Base-by-base conservation (phyloP, 2,329 filamentous ascomycete genomes). In the Kalaharituber pfeilii region DNA sequence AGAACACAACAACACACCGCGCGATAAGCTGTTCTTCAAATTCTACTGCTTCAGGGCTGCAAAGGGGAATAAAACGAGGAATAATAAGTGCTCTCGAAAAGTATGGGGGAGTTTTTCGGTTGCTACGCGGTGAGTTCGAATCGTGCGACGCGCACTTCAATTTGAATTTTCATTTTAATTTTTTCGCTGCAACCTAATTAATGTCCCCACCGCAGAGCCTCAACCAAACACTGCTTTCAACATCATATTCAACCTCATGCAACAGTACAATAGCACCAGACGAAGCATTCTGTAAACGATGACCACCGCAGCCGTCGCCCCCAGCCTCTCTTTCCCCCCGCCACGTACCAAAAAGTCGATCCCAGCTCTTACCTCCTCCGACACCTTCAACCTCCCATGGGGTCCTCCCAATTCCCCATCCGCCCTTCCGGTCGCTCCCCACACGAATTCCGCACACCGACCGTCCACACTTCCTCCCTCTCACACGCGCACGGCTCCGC, bases 401-500 rank as follows among this genome's bases (percentile, higher is more conserved):
- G 71, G 25, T 20, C 24, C 24, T n/a, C 22, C n/a, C 55, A 58
- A 44, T 71, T 72, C 60, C 75, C 83, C 1, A 72, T 78, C 45
- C 84, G 91, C 64, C 85, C 87, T 65, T 95, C 93, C 68, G 85
- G 85, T 59, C 85, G 91, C 61, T 69, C 74, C 1, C 78, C 84
- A 5, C 71, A 76, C 27, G 76, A 88, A 63, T 78, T 81, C 56
- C 81, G 91, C 45, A 68, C 74, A 22, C 80, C 84, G n/a, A 79
- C 80, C 29, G 74, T 91, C 62, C 91, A 95, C 68, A 79, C 80
- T 0, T 84, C 84, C 25, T 91, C 86, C 22, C 73, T 98, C 50
- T 85, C 86, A 0, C 87, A 98, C 67, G 83, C 86, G 54, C 82
- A 94, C 66, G 91, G 91, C 51, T 93, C 86, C 63, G 83, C 89